Base-by-base conservation (phyloP, 2,329 filamentous ascomycete species). In the Nothophoma quercina region DNA sequence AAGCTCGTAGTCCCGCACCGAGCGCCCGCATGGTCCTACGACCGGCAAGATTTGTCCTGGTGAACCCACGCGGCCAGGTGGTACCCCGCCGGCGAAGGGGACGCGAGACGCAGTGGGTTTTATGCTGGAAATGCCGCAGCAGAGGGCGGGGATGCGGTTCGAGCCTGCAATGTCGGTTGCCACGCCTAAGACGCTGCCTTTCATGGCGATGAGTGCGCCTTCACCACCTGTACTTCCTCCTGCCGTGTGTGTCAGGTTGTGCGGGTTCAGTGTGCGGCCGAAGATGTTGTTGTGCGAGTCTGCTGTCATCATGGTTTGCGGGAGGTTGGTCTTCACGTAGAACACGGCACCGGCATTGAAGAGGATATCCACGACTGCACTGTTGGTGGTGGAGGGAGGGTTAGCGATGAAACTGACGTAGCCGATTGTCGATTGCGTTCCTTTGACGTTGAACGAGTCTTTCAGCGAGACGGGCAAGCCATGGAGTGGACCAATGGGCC, bases 191-290 rank as follows among this genome's bases (percentile, higher is more conserved):
- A 84, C 76, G 25, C 77, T 81, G 0, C 85, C 85, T 22, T 79
- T 77, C 75, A 88, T 79, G 4, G 81, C 82, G 16, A 88, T 62
- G 8, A 88, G 69, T 0, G 82, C 84, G 0, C 80, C 85, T 66
- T 89, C 86, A 10, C 88, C 88, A 9, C 88, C 88, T 0, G 83
- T 85, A 8, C 81, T 85, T 2, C 88, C 88, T 5, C 88, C 88
- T 0, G 85, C 79, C 0, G 83, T 85, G 25, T 87, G 76, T 16
- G 78, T 74, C 1, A 83, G 78, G 53, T 88, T 88, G 50, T 81
- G 76, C 0, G 88, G 87, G 63, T 88, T 89, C 3, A 88, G 72
- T 0, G 84, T 84, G 26, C 83, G 79, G 1, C 86, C 86, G 50
- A 85, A 85, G 16, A 88, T 64, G 62, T 87, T 81, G 67, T 86